Evolutionary conservation across 2,329 filamentous ascomycete species (phyloP), one percentile per base, ranked within the genome.

Genomic region (Scedosporium dehoogii): DNA sequence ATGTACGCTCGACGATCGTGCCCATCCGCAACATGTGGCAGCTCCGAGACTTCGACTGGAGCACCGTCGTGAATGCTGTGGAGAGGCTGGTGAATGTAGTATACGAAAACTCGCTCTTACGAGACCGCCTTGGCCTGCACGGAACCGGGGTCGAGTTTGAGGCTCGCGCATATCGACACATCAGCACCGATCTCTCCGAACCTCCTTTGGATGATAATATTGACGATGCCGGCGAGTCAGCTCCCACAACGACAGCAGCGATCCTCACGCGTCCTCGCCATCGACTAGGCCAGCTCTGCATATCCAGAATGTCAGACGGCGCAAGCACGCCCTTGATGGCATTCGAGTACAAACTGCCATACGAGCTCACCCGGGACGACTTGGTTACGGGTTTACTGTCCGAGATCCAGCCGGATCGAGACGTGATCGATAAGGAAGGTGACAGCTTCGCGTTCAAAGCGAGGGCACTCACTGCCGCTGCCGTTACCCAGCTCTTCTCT

Each of bases 401-500:
- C 3, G 71, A 73, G 61, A 75, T 77, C 60, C 63, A 69, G 38
- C 72, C 69, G 3, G 69, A 73, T 38, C 66, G 66, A 5, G 68
- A 72, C 33, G 63, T 72, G 18, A 71, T 77, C 63, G 69, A 74
- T 63, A 53, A 71, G 61, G 66, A 73, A 4, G 69, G 69, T 16
- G 56, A 73, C 5, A 69, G 63, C 46, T 73, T 71, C 41, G 56
- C 18, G 10, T 74, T 74, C 21, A 58, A 64, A 7, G 67, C 71
- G 0, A 72, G 59, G 63, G 12, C 46, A n/a, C 73, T 77, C 38
- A 63, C 67, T 48, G 68, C 73, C 21, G 73, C 74, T 25, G 71
- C 74, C 23, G 63, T 78, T 6, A 76, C 71, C 2, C 70, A 76
- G 64, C 70, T 78, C 6, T 78, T 76, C 66, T 75, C 72, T 6